Evolutionary conservation across 1,139 yeast species (phyloP).

Genomic region (Saccharomycopsis hybrid): DNA sequence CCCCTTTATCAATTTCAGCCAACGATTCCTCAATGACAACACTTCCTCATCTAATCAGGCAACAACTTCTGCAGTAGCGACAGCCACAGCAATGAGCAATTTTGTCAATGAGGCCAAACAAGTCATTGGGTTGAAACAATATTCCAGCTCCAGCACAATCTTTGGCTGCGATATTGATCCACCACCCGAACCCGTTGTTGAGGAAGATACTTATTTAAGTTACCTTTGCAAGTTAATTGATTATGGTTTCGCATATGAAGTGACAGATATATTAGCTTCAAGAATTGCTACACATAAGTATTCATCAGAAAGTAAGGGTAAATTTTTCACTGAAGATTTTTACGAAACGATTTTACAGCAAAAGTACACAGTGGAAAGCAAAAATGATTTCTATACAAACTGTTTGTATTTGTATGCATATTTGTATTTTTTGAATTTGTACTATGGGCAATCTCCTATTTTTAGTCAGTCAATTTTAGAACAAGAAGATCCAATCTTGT

Average conservation of each 20-base stretch:
- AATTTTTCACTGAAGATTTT: not conserved
- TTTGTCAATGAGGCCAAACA: no score
- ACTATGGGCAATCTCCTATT: constrained; percentile 4
- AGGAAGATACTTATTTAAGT: constrained; percentile 7
- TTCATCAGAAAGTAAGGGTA: not conserved
- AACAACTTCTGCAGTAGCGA: no score
- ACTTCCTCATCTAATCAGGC: not conserved
- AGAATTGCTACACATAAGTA: constrained; percentile 13
- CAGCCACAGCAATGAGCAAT: not conserved
- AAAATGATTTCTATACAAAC: constrained; percentile 15
- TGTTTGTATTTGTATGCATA: constrained; percentile 16
- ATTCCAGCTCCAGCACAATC: no score
- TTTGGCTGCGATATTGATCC: not conserved
- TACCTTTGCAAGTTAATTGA: constrained; percentile 13
- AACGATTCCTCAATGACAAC: constrained; percentile 3
- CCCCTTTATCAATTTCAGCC: not conserved
- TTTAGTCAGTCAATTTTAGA: constrained; percentile 9
- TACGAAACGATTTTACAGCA: not conserved
- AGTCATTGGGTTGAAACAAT: no score
- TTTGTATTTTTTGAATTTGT: constrained; percentile 16
- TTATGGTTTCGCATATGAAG: constrained; percentile 16
- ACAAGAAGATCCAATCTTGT: constrained; percentile 1
- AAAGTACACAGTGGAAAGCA: not conserved
- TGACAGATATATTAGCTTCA: constrained; percentile 14
- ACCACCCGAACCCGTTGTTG: constrained; percentile 17